Conservation (phyloP, 2,329 filamentous ascomycete genomes). For the Basipetospora sp. region DNA sequence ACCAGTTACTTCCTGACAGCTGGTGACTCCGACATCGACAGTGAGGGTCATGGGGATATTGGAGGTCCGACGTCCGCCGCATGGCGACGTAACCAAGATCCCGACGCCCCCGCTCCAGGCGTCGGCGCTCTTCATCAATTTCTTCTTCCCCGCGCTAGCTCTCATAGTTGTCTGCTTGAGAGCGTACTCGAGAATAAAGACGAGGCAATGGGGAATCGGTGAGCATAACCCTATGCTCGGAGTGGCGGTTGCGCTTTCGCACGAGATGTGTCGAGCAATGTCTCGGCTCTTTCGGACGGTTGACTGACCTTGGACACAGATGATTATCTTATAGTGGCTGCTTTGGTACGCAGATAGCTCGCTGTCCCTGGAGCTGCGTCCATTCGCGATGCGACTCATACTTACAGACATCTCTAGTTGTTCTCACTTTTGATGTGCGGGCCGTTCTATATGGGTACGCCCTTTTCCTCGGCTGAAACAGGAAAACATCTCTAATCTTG, state of each 20-base stretch:
- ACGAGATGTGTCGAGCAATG: no score
- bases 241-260: not conserved
- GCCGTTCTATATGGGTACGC: conserved; percentile 2
- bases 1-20: no score
- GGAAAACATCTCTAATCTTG: not conserved
- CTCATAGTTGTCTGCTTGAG: not conserved
- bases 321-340: conserved; percentile 3
- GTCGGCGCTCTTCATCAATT: conserved; percentile 4
- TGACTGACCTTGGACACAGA: conserved; percentile 8
- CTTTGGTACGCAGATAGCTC: conserved; percentile 1
- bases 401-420: not conserved
- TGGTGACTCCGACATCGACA: no score
- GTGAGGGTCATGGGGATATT: conserved; percentile 13
- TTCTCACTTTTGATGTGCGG: not conserved
- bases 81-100: conserved; percentile 27
- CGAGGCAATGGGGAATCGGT: conserved; percentile 6
- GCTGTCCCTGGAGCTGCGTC: no score
- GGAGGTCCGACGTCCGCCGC: conserved; percentile 23
- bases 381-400: no score
- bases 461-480: not conserved
- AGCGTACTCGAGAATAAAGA: conserved; percentile 2
- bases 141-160: conserved; percentile 3
- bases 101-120: conserved; percentile 4
- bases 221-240: not conserved
- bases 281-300: no score